A percentile compares a stretch with the other conserved stretches of the same genome.
Conservation (phyloP, 176 grass and related monocot genomes). For the Lolium multiflorum region DNA sequence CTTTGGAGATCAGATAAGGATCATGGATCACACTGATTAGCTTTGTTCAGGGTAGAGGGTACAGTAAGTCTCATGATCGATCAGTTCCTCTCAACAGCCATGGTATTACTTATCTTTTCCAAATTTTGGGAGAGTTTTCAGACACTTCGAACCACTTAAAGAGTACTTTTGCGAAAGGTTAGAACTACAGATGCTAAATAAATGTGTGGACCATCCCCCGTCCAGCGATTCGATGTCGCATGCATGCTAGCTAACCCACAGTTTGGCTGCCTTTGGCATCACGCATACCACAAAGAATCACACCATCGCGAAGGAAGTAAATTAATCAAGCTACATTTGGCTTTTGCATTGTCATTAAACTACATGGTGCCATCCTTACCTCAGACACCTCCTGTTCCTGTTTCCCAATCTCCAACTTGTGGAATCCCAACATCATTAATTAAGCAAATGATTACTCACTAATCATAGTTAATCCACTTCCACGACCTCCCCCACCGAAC, state of each 20-base stretch:
- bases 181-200: slow-evolving; percentile 38
- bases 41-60: slow-evolving; percentile 14
- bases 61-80: slow-evolving; percentile 35
- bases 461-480: not conserved
- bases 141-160: not conserved
- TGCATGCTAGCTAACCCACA: slow-evolving; percentile 27
- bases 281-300: slow-evolving; percentile 39
- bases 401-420: slow-evolving; percentile 88
- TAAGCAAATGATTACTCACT: slow-evolving; percentile 6
- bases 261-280: slow-evolving; percentile 41
- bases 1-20: slow-evolving; percentile 56
- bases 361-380: slow-evolving; percentile 60
- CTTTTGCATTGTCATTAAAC: not conserved
- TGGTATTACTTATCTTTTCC: too few relatives aligned
- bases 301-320: not conserved
- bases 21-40: not conserved
- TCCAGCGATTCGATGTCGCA: slow-evolving; percentile 60
- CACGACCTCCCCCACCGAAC: not conserved
- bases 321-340: slow-evolving; percentile 7
- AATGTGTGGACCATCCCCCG: not conserved
- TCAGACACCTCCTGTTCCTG: slow-evolving; percentile 74
- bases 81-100: too few relatives aligned
- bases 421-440: slow-evolving; percentile 42
- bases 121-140: too few relatives aligned
- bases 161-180: not conserved